phyloP scores from a whole-genome alignment of 2,329 filamentous ascomycete species.

The Neoascochyta sp. region DNA sequence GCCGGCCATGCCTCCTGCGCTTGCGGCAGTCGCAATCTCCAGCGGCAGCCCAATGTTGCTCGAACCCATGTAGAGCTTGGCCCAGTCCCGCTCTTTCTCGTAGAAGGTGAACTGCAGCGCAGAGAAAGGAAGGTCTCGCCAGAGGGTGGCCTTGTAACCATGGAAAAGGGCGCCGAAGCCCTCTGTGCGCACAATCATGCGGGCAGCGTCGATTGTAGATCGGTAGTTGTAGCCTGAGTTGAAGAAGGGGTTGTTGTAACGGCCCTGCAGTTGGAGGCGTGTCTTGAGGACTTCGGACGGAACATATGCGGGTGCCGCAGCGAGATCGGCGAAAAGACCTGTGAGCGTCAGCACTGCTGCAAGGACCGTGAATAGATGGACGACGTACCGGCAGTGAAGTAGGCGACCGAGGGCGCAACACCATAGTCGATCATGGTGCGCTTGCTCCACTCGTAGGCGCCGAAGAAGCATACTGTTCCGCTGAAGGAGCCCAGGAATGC shows the following conservation, averaged over 20 bases:
- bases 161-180: conserved; percentile 85
- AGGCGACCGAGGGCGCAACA: conserved; percentile 76
- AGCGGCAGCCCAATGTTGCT: conserved; percentile 80
- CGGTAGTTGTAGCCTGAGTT: conserved; percentile 94
- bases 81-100: conserved; percentile 84
- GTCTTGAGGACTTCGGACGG: conserved; percentile 98
- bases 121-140: conserved; percentile 91
- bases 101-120: conserved; percentile 98
- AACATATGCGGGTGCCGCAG: conserved; percentile 89
- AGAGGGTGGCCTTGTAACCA: conserved; percentile 95
- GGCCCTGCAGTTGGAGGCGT: conserved; percentile 89
- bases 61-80: conserved; percentile 71
- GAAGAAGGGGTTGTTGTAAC: conserved; percentile 92
- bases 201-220: conserved; percentile 75
- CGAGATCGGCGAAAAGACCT: conserved; percentile 88
- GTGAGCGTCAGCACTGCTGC: conserved; percentile 33
- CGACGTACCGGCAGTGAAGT: conserved; percentile 72
- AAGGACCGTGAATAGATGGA: background rate
- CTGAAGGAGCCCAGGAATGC: conserved; percentile 90
- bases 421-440: conserved; percentile 80
- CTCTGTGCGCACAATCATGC: conserved; percentile 79
- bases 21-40: conserved; percentile 84
- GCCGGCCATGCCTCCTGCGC: conserved; percentile 86
- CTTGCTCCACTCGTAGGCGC: conserved; percentile 94
- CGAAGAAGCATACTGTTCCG: conserved; percentile 92